Evolutionary conservation across 2,329 filamentous ascomycete species (phyloP), one percentile per base, ranked within the genome.

Genomic region (Tricladium varicosporioides): DNA sequence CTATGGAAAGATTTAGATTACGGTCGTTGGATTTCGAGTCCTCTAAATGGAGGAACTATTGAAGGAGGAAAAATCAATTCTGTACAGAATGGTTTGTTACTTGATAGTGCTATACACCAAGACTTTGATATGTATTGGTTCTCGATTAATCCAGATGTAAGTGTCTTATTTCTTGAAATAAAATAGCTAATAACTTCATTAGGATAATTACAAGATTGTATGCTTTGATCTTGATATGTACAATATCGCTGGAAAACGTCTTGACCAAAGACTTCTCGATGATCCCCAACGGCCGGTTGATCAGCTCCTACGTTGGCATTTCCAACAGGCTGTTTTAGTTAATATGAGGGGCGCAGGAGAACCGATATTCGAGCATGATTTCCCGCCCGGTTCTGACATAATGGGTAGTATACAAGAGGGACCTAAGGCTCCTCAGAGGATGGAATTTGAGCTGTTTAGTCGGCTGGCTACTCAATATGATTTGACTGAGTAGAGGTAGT

Each of bases 361-460:
- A n/a, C n/a, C n/a, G n/a, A n/a, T n/a, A n/a, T n/a, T n/a, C n/a
- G n/a, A n/a, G n/a, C n/a, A n/a, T n/a, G n/a, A n/a, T n/a, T n/a
- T n/a, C n/a, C n/a, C n/a, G n/a, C n/a, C n/a, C n/a, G n/a, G n/a
- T n/a, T n/a, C n/a, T n/a, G n/a, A n/a, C n/a, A n/a, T n/a, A n/a
- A n/a, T n/a, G 2, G 36, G 19, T n/a, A 36, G 22, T 36, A 51
- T 51, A 22, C 51, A 45, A 19, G 53, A 48, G n/a, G 53, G 8
- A 7, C 33, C 33, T 2, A 36, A 52, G 33, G 64, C 66, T 31
- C 5, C 51, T n/a, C n/a, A n/a, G n/a, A n/a, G n/a, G n/a, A n/a
- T n/a, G n/a, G n/a, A n/a, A 1, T 65, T 64, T 33, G 63, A 68
- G 44, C 32, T 36, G 51, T 64, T 66, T 56, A 66, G 66, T 43